Conservation (phyloP, 2,329 filamentous ascomycete species). For the Fusarium continuum region DNA sequence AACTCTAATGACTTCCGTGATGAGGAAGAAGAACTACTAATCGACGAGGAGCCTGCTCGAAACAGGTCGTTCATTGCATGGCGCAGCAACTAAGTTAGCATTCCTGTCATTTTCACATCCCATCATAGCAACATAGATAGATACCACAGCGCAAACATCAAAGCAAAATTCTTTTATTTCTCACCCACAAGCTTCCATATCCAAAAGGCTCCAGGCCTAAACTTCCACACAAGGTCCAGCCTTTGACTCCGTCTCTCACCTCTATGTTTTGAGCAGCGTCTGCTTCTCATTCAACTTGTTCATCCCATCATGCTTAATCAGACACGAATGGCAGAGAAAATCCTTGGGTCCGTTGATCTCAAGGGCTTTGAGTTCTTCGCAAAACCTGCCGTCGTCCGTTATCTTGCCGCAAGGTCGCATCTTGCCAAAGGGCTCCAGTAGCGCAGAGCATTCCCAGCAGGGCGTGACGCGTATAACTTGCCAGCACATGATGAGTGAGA, state of each 20-base stretch:
- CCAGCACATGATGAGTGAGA: slow-evolving; percentile 7
- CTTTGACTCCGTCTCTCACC: not conserved
- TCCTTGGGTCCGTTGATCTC: not conserved
- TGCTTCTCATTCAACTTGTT: slow-evolving; percentile 14
- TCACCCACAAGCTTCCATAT: not conserved
- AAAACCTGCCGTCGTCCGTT: not conserved
- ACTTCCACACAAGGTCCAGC: not conserved
- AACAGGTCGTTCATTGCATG: not conserved
- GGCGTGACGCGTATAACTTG: not conserved
- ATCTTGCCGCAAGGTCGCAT: not conserved
- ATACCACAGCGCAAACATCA: not conserved
- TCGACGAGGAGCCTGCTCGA: not conserved
- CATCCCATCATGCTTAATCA: not conserved
- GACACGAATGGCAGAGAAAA: slow-evolving; percentile 10
- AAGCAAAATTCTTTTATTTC: not conserved
- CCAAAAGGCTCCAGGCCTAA: not conserved
- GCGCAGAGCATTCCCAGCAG: slow-evolving; percentile 10
- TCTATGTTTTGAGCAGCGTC: not conserved
- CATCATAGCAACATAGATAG: not conserved
- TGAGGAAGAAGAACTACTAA: slow-evolving; percentile 16
- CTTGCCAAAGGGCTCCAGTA: slow-evolving; percentile 9
- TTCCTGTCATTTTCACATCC: not conserved
- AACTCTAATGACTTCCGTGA: not conserved
- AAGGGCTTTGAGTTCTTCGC: not conserved
- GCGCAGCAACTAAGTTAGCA: not conserved